A percentile compares a stretch with the other conserved stretches of the same genome.
phyloP scores from a whole-genome alignment of 2,329 filamentous ascomycete species.

The Curvularia spicifera region DNA sequence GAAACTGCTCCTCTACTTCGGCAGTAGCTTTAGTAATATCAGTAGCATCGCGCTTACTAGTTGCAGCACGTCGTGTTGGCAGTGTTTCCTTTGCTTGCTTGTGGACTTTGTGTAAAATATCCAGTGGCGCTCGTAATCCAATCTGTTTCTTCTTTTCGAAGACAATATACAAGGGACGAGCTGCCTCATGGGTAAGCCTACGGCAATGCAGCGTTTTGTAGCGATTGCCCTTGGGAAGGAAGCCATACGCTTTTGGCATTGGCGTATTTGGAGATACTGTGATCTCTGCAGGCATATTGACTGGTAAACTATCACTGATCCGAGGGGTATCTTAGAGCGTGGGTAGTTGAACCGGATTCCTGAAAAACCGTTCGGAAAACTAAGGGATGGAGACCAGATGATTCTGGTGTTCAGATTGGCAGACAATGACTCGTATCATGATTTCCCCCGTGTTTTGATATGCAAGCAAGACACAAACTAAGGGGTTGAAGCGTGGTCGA shows the following conservation, averaged over 20 bases:
- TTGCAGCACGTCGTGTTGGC: slow-evolving; percentile 49
- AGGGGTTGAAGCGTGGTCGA: not conserved
- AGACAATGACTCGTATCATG: not conserved
- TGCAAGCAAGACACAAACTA: not conserved
- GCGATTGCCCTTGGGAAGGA: slow-evolving; percentile 43
- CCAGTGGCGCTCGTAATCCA: slow-evolving; percentile 54
- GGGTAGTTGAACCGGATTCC: not conserved
- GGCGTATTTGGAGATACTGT: slow-evolving; percentile 27
- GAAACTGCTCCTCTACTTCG: slow-evolving; percentile 51
- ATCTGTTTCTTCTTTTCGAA: slow-evolving; percentile 38
- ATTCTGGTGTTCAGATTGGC: not conserved
- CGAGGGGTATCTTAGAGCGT: not conserved
- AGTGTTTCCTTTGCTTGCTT: slow-evolving; percentile 50
- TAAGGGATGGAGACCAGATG: not conserved
- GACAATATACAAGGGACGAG: slow-evolving; percentile 38
- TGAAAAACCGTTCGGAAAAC: not conserved
- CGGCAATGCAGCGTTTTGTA: slow-evolving; percentile 47
- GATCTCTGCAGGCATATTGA: slow-evolving; percentile 26
- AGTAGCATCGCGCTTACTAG: slow-evolving; percentile 40
- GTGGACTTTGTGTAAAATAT: slow-evolving; percentile 50
- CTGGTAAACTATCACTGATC: not conserved
- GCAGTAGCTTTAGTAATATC: slow-evolving; percentile 30
- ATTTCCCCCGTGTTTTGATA: not conserved
- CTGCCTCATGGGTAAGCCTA: slow-evolving; percentile 40
- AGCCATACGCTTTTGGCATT: slow-evolving; percentile 42